Evolutionary conservation across 495 filamentous ascomycete genomes (phyloP).

Genomic region (Lophiostoma macrostomum): DNA sequence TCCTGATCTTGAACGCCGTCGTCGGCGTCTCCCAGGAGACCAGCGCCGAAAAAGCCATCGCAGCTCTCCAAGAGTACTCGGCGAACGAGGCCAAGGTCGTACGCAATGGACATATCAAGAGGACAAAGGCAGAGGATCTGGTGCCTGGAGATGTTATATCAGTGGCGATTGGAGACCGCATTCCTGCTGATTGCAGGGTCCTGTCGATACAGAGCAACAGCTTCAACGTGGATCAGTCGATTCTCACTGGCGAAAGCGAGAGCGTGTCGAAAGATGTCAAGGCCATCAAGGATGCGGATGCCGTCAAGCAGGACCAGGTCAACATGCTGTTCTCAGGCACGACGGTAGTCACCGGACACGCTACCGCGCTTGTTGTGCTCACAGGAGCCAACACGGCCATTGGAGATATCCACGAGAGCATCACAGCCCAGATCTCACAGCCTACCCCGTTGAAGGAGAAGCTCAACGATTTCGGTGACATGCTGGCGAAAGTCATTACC

Average conservation of each 20-base stretch:
- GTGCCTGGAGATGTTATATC: conserved; percentile 93
- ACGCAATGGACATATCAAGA: conserved; percentile 68
- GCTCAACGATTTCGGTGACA: conserved; percentile 96
- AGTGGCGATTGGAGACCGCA: conserved; percentile 85
- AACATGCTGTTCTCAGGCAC: conserved; percentile 99
- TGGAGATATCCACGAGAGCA: conserved; percentile 98
- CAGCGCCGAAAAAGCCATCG: conserved; percentile 97
- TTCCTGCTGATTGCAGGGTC: conserved; percentile 94
- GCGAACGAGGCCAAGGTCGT: conserved; percentile 95
- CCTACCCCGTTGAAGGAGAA: conserved; percentile 98
- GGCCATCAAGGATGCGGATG: conserved; percentile 69
- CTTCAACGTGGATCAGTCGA: conserved; percentile 94
- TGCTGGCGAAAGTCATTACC: conserved; percentile 95
- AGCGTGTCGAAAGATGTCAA: conserved; percentile 83
- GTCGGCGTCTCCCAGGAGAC: conserved; percentile 98
- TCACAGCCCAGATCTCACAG: conserved; percentile 94
- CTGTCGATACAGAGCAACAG: conserved; percentile 93
- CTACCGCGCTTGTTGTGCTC: conserved; percentile 85
- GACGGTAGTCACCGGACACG: conserved; percentile 91
- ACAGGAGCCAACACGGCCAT: conserved; percentile 93
- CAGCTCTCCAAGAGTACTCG: conserved; percentile 97
- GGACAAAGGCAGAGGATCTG: conserved; percentile 88
- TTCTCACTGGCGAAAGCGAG: conserved; percentile 96
- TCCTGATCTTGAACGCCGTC: conserved; percentile 92
- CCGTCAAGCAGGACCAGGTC: conserved; percentile 95